Evolutionary conservation across 2,329 filamentous ascomycete species (phyloP).

Genomic region (Pestalotiopsis sp.): DNA sequence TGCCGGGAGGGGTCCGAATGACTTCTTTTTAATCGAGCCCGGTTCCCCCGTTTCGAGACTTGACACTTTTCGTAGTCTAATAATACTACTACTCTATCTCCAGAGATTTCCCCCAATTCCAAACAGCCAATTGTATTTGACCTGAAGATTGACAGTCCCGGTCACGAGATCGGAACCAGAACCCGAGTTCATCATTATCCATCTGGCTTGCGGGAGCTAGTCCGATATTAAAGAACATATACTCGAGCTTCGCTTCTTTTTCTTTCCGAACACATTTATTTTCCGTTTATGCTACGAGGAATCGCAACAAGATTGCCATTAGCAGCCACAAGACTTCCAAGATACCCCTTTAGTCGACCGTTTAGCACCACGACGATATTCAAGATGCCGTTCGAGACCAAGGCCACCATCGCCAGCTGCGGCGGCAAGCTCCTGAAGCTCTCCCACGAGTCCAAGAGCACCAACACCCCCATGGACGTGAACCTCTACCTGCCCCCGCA

Average conservation of each 20-base stretch:
- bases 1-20: conserved; percentile 11
- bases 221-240: background rate
- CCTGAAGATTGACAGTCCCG: background rate
- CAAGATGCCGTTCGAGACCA: conserved; percentile 84
- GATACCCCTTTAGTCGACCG: background rate
- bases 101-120: background rate
- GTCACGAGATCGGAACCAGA: background rate
- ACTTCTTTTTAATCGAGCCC: background rate
- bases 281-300: background rate
- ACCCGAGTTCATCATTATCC: background rate
- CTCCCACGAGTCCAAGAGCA: conserved; percentile 77
- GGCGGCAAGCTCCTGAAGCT: conserved; percentile 96
- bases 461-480: conserved; percentile 86
- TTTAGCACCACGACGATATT: background rate
- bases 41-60: background rate
- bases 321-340: background rate
- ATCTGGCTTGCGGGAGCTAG: background rate
- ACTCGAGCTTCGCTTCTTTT: background rate
- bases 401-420: conserved; percentile 86
- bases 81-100: background rate
- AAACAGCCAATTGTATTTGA: background rate
- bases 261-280: background rate
- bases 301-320: background rate
- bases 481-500: conserved; percentile 88
- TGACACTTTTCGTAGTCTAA: background rate